Evolutionary conservation across 1,139 yeast genomes (phyloP), one percentile per base, ranked within the genome.

Genomic region (Lodderomyces beijingensis): DNA sequence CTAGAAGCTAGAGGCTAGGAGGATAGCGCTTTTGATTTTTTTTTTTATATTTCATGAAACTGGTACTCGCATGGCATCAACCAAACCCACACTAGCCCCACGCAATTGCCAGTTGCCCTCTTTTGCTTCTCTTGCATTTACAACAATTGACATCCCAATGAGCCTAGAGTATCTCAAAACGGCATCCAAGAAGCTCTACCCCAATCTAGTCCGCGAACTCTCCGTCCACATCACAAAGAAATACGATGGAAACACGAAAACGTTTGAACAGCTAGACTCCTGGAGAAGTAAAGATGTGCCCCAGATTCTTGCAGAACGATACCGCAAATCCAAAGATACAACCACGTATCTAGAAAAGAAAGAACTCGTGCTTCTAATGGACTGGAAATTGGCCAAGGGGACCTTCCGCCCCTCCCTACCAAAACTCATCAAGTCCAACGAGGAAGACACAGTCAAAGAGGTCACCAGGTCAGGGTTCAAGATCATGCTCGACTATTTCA

Each of bases 371-470:
- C 47, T 60, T 20, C 42, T 70, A 20, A 58, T 70, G 70, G 75
- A 70, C 37, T 70, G 75, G 75, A 71, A 71, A 36, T 55, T 71
- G 28, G 65, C 71, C 16, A 62, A 62, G 39, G 77, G 77, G 0
- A 68, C 65, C 34, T 70, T 64, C 40, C 47, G 77, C 16, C 71
- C 75, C 2, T 56, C 59, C 2, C 51, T 71, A 6, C 65, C 65
- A n/a, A 65, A 64, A 35, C 47, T 68, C 15, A 66, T 71, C 23
- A 46, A 46, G 28, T 55, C 65, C 3, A 71, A 71, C 41, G 50
- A 50, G 3, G 50, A 41, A 0, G 49, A 46, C 0, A 35, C 31
- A 3, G 70, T 70, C 7, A 42, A 47, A 33, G 38, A 41, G 3
- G 43, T 44, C 3, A 62, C 76, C 1, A 43, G 41, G 18, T 43